Conservation (phyloP, 1,284 basidiomycete genomes). For the Pisolithus thermaeus region DNA sequence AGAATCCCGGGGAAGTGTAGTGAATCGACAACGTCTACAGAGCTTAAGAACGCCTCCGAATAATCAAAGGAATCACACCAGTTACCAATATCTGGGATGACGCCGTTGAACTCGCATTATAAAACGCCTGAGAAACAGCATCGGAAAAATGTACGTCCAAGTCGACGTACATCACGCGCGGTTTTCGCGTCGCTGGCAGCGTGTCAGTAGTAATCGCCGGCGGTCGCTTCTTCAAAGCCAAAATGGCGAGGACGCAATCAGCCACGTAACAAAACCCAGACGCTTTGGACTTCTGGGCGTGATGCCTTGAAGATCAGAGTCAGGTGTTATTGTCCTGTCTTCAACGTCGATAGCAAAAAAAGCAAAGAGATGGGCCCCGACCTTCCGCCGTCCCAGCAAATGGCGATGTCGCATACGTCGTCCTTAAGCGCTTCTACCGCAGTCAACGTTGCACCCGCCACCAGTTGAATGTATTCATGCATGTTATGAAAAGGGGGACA, state of each 20-base stretch:
- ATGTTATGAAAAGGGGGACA: slow-evolving; percentile 74
- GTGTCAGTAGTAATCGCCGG: slow-evolving; percentile 4
- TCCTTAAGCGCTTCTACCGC: slow-evolving; percentile 61
- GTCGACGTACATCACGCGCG: slow-evolving; percentile 85
- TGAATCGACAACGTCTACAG: slow-evolving; percentile 77
- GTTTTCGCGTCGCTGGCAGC: slow-evolving; percentile 31
- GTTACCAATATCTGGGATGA: slow-evolving; percentile 55
- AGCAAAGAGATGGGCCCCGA: slow-evolving; percentile 22
- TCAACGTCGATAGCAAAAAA: not conserved
- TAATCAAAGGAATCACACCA: not conserved
- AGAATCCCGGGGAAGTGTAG: slow-evolving; percentile 78
- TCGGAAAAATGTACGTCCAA: slow-evolving; percentile 91
- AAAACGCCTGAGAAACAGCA: slow-evolving; percentile 78
- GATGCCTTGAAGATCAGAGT: slow-evolving; percentile 47
- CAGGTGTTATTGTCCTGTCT: not conserved
- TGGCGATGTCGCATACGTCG: slow-evolving; percentile 53
- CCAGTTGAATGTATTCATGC: slow-evolving; percentile 59
- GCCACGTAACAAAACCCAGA: slow-evolving; percentile 94
- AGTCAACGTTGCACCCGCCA: slow-evolving; percentile 75
- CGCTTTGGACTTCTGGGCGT: slow-evolving; percentile 67
- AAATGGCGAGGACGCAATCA: slow-evolving; percentile 79
- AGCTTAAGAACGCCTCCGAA: not conserved
- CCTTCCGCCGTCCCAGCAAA: slow-evolving; percentile 85
- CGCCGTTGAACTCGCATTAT: slow-evolving; percentile 29
- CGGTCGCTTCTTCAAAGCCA: slow-evolving; percentile 43